phyloP scores from a whole-genome alignment of 1,284 basidiomycete species.

The Puccinia novopanici region DNA sequence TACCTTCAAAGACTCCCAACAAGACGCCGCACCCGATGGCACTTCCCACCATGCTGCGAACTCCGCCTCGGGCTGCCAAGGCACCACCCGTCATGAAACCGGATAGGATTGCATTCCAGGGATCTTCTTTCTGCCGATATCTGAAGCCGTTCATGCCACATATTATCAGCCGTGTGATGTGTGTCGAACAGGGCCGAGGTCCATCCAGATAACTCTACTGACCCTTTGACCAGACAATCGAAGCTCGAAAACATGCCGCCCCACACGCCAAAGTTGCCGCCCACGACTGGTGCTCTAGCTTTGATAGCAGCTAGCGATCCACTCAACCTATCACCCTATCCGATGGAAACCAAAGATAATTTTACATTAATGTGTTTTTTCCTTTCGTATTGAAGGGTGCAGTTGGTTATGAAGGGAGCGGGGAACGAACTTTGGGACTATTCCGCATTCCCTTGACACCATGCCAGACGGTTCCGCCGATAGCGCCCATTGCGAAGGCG shows the following conservation, averaged over 20 bases:
- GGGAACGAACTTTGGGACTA: constrained; percentile 76
- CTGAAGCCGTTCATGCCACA: background rate
- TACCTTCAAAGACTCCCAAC: constrained; percentile 73
- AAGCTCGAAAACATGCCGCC: constrained; percentile 89
- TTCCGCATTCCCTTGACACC: constrained; percentile 97
- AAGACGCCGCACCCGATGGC: constrained; percentile 95
- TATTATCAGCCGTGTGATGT: too few species aligned
- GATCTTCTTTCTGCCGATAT: constrained; percentile 94
- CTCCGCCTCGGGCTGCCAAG: constrained; percentile 91
- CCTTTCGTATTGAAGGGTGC: background rate
- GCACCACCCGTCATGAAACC: constrained; percentile 98
- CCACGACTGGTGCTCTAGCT: constrained; percentile 94
- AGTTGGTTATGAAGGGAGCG: background rate
- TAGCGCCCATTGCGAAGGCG: constrained; percentile 88
- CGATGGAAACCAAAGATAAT: background rate
- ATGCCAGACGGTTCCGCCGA: constrained; percentile 97
- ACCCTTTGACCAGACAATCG: constrained; percentile 96
- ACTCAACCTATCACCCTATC: constrained; percentile 84
- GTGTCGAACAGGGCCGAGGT: too few species aligned
- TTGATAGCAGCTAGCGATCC: constrained; percentile 96
- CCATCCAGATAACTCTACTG: constrained; percentile 38
- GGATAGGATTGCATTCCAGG: constrained; percentile 98
- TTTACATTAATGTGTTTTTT: too few species aligned
- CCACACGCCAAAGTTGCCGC: constrained; percentile 97
- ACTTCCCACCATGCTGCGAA: constrained; percentile 81